Percentiles rank a stretch among this genome's conserved stretches.
Evolutionary conservation across 805 yeast genomes (phyloP).

Genomic region (Suhomyces sp.): DNA sequence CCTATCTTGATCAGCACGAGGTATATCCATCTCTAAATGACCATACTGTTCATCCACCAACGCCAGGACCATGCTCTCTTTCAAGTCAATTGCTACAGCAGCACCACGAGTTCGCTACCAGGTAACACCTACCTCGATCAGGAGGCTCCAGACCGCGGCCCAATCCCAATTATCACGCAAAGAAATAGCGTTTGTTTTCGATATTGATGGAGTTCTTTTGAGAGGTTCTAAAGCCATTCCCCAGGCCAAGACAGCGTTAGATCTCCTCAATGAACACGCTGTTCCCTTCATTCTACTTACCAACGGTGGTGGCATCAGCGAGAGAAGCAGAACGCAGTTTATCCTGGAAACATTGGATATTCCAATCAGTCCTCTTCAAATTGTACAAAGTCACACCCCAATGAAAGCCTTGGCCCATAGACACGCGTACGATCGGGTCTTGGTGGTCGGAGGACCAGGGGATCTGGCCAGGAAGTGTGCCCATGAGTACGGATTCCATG

Average conservation of each 20-base stretch:
- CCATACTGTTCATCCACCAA: too few species aligned
- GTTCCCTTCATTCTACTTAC: slow-evolving; percentile 84
- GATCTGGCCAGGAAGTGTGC: slow-evolving; percentile 76
- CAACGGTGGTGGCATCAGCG: slow-evolving; percentile 86
- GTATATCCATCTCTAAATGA: too few species aligned
- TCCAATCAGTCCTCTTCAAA: slow-evolving; percentile 56
- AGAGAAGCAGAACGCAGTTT: slow-evolving; percentile 54
- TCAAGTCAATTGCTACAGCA: too few species aligned
- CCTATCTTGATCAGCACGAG: too few species aligned
- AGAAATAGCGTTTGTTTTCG: slow-evolving; percentile 37
- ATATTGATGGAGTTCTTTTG: slow-evolving; percentile 84
- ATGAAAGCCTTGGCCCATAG: slow-evolving; percentile 57
- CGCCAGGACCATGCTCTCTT: too few species aligned
- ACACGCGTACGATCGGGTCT: slow-evolving; percentile 52
- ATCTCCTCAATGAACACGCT: slow-evolving; percentile 48
- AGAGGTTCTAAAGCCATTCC: slow-evolving; percentile 70
- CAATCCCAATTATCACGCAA: too few species aligned
- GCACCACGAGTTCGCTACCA: too few species aligned
- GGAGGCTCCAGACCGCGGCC: too few species aligned
- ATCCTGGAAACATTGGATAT: slow-evolving; percentile 46
- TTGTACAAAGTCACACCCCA: slow-evolving; percentile 89
- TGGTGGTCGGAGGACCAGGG: slow-evolving; percentile 81
- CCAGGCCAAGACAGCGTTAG: slow-evolving; percentile 61
- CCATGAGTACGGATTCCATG: slow-evolving; percentile 68
- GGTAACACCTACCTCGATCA: too few species aligned